Percentiles rank a stretch among this genome's conserved stretches.
phyloP scores from a whole-genome alignment of 2,329 filamentous ascomycete genomes.

The Claviceps pusilla region DNA sequence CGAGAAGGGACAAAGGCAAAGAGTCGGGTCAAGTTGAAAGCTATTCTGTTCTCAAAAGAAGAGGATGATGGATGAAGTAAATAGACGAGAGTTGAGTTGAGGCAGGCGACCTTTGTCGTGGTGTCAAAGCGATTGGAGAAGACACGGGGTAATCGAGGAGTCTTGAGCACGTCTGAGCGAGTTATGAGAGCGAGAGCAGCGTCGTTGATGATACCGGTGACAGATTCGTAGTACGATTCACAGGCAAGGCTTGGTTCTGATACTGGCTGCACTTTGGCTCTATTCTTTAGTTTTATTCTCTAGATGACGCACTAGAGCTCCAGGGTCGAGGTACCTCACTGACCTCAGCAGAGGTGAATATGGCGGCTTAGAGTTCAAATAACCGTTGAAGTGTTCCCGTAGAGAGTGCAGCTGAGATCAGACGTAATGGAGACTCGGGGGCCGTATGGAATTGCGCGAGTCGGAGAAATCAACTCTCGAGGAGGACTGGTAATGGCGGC shows the following conservation, averaged over 20 bases:
- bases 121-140: not conserved
- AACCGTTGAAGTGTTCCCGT: not conserved
- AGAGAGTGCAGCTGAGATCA: not conserved
- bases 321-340: not conserved
- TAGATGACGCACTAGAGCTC: not conserved
- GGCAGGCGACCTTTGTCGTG: not conserved
- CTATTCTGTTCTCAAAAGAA: not conserved
- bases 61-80: too few species aligned
- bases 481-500: not conserved
- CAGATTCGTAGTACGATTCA: not conserved
- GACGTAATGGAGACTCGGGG: not conserved
- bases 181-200: too few species aligned
- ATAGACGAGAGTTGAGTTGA: not conserved
- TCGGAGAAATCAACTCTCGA: not conserved
- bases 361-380: not conserved
- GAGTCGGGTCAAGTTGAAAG: not conserved
- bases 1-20: not conserved
- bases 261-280: not conserved
- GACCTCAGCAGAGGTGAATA: not conserved
- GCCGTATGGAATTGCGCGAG: not conserved
- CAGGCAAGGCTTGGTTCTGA: not conserved
- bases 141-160: not conserved
- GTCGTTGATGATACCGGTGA: not conserved
- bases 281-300: not conserved
- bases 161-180: too few species aligned